Conservation (phyloP, 441 rosid species). For the Gossypium davidsonii region DNA sequence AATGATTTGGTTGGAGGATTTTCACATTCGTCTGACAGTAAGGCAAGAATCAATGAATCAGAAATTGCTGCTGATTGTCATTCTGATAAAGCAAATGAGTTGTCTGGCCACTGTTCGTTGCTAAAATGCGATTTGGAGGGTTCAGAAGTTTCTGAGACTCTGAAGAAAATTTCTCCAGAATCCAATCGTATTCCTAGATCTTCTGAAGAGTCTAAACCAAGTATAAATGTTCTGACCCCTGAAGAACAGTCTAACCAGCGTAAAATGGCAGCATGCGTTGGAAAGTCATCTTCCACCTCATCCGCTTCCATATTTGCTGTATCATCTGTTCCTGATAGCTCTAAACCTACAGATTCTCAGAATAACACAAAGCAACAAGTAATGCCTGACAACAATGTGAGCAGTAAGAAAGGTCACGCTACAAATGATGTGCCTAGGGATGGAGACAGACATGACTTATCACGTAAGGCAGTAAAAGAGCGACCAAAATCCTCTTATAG, state of each 20-base stretch:
- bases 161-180: constrained; percentile 34
- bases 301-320: constrained; percentile 26
- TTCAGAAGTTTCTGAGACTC: constrained; percentile 23
- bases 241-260: constrained; percentile 30
- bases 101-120: constrained; percentile 19
- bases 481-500: constrained; percentile 31
- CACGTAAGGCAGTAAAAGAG: constrained; percentile 40
- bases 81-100: constrained; percentile 28
- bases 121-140: constrained; percentile 31
- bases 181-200: constrained; percentile 30
- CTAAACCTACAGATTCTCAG: constrained; percentile 38
- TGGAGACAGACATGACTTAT: constrained; percentile 32
- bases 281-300: constrained; percentile 38
- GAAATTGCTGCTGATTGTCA: constrained; percentile 33
- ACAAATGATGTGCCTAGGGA: constrained; percentile 33
- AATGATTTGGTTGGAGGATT: constrained; percentile 24
- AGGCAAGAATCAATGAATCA: constrained; percentile 31
- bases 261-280: constrained; percentile 36
- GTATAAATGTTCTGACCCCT: constrained; percentile 26
- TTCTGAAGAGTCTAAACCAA: constrained; percentile 35
- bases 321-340: constrained; percentile 34
- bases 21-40: constrained; percentile 30
- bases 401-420: constrained; percentile 39
- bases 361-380: constrained; percentile 33
- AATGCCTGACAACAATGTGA: constrained; percentile 28